Conservation (phyloP, 2,329 filamentous ascomycete species). For the Trichoderma brevicompactum region DNA sequence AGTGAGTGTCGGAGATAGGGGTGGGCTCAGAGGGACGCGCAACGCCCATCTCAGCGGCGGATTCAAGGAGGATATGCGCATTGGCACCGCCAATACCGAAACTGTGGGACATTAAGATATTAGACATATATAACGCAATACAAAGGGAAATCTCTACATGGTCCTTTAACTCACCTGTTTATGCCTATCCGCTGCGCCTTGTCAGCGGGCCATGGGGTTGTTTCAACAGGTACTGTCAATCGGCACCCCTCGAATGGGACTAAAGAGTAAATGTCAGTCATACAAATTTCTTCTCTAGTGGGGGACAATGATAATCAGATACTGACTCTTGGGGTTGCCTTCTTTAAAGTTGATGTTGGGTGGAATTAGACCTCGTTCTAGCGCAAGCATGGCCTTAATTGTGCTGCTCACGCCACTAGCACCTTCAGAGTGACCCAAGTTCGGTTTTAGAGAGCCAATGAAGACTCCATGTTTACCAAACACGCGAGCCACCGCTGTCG, state of each 20-base stretch:
- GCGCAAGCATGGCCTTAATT: conserved; percentile 40
- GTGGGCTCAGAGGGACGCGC: no score
- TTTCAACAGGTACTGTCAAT: conserved; percentile 36
- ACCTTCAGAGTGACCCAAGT: conserved; percentile 46
- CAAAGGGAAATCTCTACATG: no score
- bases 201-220: conserved; percentile 36
- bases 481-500: conserved; percentile 40
- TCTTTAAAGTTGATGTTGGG: conserved; percentile 41
- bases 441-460: conserved; percentile 45
- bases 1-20: no score
- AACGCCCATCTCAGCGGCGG: neutral
- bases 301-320: no score
- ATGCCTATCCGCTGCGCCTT: no score
- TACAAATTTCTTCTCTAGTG: no score
- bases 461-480: conserved; percentile 39
- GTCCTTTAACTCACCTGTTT: no score
- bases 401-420: conserved; percentile 39
- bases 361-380: conserved; percentile 41
- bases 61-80: conserved; percentile 38
- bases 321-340: conserved; percentile 35
- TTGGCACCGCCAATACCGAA: conserved; percentile 49
- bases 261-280: no score
- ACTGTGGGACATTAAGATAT: no score
- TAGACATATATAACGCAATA: no score
- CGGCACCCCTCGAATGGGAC: conserved; percentile 35